Evolutionary conservation across 1,284 basidiomycete species (phyloP).

Genomic region (Ceratobasidium sp.): DNA sequence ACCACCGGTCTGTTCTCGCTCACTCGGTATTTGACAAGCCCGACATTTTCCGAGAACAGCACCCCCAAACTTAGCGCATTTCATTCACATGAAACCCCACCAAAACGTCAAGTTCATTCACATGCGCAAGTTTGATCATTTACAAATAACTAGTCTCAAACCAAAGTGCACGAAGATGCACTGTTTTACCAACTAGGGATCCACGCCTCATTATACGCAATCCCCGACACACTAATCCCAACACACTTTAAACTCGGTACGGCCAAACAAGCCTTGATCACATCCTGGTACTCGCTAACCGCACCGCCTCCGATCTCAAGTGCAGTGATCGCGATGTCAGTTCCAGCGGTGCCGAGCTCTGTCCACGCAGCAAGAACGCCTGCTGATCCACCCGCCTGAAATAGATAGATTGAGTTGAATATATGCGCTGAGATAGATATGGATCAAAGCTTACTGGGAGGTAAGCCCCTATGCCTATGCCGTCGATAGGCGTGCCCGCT

Average conservation of each 20-base stretch:
- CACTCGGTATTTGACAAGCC: too few relatives aligned
- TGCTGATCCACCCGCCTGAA: constrained; percentile 39
- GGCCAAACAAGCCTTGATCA: constrained; percentile 64
- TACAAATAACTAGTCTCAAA: too few relatives aligned
- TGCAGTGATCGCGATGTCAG: constrained; percentile 51
- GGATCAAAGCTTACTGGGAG: constrained; percentile 57
- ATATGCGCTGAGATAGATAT: constrained; percentile 53
- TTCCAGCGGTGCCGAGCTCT: constrained; percentile 40
- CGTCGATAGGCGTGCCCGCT: constrained; percentile 55
- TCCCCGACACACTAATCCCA: constrained; percentile 59
- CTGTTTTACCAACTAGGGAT: too few relatives aligned
- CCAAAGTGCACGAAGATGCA: too few relatives aligned
- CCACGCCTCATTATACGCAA: constrained; percentile 60
- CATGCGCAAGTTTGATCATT: too few relatives aligned
- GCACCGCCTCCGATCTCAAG: constrained; percentile 49
- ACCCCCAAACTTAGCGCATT: too few relatives aligned
- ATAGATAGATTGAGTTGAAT: constrained; percentile 22
- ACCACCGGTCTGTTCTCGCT: too few relatives aligned
- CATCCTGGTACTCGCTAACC: constrained; percentile 62
- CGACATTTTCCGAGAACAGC: too few relatives aligned
- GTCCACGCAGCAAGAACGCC: constrained; percentile 41
- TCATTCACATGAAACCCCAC: too few relatives aligned
- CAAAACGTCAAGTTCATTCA: too few relatives aligned
- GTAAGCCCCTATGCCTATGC: constrained; percentile 58
- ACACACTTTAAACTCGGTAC: constrained; percentile 63